phyloP scores from a whole-genome alignment of 2,329 filamentous ascomycete genomes.

The Cladosporium colombiae region DNA sequence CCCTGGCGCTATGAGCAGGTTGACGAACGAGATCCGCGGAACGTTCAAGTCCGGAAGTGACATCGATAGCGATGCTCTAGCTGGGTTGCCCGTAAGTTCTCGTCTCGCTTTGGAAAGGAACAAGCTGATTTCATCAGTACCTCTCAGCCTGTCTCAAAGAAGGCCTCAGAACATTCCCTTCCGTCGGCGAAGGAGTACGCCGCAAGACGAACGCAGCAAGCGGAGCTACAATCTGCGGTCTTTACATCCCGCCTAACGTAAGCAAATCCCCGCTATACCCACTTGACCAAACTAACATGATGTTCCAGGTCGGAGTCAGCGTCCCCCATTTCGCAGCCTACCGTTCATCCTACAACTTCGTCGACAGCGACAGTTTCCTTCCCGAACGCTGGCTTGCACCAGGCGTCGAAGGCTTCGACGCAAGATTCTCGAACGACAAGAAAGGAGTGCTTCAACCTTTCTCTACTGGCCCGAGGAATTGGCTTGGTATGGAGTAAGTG shows the following conservation, averaged over 20 bases:
- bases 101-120: background rate
- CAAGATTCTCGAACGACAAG: conserved; percentile 28
- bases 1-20: conserved; percentile 52
- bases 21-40: conserved; percentile 58
- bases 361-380: conserved; percentile 31
- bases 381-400: conserved; percentile 44
- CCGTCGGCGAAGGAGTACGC: conserved; percentile 36
- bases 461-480: conserved; percentile 40
- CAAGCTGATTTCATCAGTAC: conserved; percentile 33
- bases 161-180: conserved; percentile 48
- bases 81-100: background rate
- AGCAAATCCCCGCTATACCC: background rate
- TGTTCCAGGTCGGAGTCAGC: conserved; percentile 7
- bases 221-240: conserved; percentile 32
- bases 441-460: conserved; percentile 35
- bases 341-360: conserved; percentile 34
- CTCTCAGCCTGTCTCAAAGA: conserved; percentile 51
- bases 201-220: conserved; percentile 20
- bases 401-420: conserved; percentile 22
- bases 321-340: conserved; percentile 29
- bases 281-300: background rate
- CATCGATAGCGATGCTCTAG: conserved; percentile 26
- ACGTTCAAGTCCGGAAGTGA: conserved; percentile 38
- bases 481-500: conserved; percentile 36
- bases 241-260: conserved; percentile 29